Percentiles rank a stretch among this genome's conserved stretches.
Conservation (phyloP, 2,329 filamentous ascomycete genomes). For the Elsinoe fawcettii region DNA sequence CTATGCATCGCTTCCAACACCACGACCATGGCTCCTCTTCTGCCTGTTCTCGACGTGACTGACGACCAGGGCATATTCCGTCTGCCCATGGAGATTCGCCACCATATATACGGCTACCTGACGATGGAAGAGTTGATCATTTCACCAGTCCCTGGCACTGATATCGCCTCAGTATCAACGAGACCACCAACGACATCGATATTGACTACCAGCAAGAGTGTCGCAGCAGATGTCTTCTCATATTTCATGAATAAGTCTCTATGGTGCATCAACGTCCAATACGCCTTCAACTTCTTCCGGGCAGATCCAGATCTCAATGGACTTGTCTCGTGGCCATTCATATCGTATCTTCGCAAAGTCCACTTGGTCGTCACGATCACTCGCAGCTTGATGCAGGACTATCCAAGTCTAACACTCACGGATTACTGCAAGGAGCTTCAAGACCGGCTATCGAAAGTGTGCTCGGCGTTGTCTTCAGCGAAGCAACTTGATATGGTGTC, state of each 20-base stretch:
- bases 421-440: conserved; percentile 27
- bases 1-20: not conserved
- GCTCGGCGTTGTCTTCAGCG: conserved; percentile 25
- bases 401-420: conserved; percentile 26
- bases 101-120: conserved; percentile 35
- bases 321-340: conserved; percentile 21
- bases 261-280: conserved; percentile 29
- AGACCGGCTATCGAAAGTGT: conserved; percentile 24
- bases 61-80: conserved; percentile 22
- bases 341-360: conserved; percentile 24
- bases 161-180: conserved; percentile 30
- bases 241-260: conserved; percentile 28
- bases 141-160: conserved; percentile 24
- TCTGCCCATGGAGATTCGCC: conserved; percentile 39
- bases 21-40: not conserved
- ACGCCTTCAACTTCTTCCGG: conserved; percentile 33
- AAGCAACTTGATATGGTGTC: conserved; percentile 21
- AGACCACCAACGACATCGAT: conserved; percentile 22
- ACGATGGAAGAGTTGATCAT: conserved; percentile 24
- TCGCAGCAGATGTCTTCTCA: conserved; percentile 26
- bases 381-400: conserved; percentile 25
- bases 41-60: not conserved
- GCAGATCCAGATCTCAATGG: conserved; percentile 27
- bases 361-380: conserved; percentile 31
- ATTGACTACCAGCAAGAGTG: conserved; percentile 23